These are phyloP conservation scores for Rhododendron molle DNA, from an alignment of 148 eudicot species.

Conservation along the genomic window DNA sequence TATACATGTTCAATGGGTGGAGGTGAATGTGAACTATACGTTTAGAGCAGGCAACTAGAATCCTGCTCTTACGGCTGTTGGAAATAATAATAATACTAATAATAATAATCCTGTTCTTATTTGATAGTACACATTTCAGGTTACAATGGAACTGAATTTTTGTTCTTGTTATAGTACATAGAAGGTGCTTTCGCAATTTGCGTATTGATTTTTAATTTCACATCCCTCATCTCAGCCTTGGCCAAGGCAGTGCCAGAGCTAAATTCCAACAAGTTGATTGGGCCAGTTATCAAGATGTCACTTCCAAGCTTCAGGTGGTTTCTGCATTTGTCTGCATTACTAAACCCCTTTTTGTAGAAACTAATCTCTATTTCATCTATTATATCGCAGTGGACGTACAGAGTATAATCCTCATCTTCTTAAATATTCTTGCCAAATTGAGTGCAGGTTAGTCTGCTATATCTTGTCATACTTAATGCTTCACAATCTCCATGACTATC, in stretches of 20 bases:
- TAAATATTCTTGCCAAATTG: conserved; percentile 77
- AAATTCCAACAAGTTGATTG: conserved; percentile 49
- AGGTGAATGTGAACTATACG: neutral
- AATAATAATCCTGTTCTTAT: neutral
- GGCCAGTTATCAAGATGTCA: conserved; percentile 66
- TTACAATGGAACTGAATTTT: neutral
- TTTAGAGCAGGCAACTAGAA: neutral
- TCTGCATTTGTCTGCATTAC: neutral
- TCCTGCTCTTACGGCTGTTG: neutral
- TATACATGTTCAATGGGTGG: neutral
- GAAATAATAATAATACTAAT: neutral
- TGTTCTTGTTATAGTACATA: neutral
- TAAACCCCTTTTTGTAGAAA: neutral
- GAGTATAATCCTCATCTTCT: conserved; percentile 61
- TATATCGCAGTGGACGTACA: conserved; percentile 65
- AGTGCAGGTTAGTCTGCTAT: conserved; percentile 53
- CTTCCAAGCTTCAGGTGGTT: conserved; percentile 85
- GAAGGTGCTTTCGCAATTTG: neutral
- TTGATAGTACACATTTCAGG: neutral
- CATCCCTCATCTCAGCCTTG: neutral
- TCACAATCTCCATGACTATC: neutral
- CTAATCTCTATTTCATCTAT: conserved; percentile 6
- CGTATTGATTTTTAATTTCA: neutral
- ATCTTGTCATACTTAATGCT: neutral
- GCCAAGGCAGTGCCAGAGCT: conserved; percentile 29